phyloP scores from a whole-genome alignment of 495 filamentous ascomycete species.

The Aspergillus coremiiformis region DNA sequence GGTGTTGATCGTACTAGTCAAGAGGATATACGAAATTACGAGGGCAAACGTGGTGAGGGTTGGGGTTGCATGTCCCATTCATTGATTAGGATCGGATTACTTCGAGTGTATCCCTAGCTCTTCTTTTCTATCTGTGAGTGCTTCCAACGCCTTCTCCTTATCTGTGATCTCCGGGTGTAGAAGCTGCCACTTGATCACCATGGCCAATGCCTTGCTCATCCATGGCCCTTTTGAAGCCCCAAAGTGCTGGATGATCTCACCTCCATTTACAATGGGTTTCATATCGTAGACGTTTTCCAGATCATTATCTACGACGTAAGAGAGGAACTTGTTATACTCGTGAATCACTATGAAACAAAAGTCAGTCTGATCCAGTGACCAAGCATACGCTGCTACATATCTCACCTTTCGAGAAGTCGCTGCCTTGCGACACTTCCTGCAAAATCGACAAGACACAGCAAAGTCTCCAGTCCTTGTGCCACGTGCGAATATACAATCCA shows the following conservation, averaged over 20 bases:
- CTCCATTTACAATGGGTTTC: conserved; percentile 59
- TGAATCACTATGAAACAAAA: conserved; percentile 22
- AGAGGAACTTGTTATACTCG: conserved; percentile 41
- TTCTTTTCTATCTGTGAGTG: conserved; percentile 45
- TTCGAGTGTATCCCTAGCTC: conserved; percentile 39
- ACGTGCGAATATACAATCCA: conserved; percentile 71
- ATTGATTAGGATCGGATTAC: no score
- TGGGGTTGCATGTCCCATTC: no score
- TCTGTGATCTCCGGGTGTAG: conserved; percentile 60
- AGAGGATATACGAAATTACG: no score
- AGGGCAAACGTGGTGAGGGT: no score
- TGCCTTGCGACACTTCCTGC: conserved; percentile 49
- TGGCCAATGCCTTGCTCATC: conserved; percentile 65
- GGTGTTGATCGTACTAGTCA: no score
- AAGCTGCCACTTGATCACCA: conserved; percentile 78
- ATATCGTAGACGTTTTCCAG: conserved; percentile 40
- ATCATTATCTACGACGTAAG: conserved; percentile 33
- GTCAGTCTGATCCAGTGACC: conserved; percentile 9
- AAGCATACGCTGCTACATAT: neutral
- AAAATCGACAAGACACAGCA: conserved; percentile 66
- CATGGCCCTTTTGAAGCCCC: conserved; percentile 62
- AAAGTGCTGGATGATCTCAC: conserved; percentile 53
- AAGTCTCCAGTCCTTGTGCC: conserved; percentile 69
- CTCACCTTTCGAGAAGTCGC: conserved; percentile 28
- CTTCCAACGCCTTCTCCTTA: conserved; percentile 55